Evolutionary conservation across 805 yeast species (phyloP), one percentile per base, ranked within the genome.

Genomic region (Nakazawaea wickerhamii): DNA sequence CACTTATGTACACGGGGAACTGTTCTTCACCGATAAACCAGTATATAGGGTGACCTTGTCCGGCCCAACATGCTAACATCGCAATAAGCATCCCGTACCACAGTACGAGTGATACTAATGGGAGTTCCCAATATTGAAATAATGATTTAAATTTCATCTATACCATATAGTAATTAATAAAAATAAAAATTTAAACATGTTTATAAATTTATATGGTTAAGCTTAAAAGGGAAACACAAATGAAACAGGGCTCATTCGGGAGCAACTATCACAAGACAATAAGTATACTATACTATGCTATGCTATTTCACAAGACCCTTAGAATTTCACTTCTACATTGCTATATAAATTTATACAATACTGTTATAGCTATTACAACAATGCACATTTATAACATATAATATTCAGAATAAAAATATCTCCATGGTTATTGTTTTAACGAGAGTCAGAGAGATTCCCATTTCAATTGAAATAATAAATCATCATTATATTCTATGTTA

Each of bases 81-180:
- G 95, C 86, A 4, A 83, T 79, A 9, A 90, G 73, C 96, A 88
- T 86, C 3, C 85, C 95, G 79, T 89, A 84, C 97, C 97, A 90
- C 13, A 79, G 81, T 2, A 79, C 60, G 40, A 77, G 63, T 2
- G 87, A 75, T 2, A 79, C 54, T 33, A 88, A 61, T 3, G 96
- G 96, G 28, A 89, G 43, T 3, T 60, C 26, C 49, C 49, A 46
- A 14, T 43, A 43, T 22, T 43, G 46, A 26, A 41, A 36, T 22
- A 41, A 41, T n/a, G 42, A 40, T 4, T 33, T 17, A 15, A 40
- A 40, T 33, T 25, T 40, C 38, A 40, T 33, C 4, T 18, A 17
- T 6, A 31, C 17, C n/a, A 11, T 11, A 11, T 25, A 25, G 10
- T 25, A 25, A 3, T 25, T n/a, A 10, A 30, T 5, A 5, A 15